Conservation (phyloP, 108 stramenopile species). For the Cyclotella choctawhatcheeana region DNA sequence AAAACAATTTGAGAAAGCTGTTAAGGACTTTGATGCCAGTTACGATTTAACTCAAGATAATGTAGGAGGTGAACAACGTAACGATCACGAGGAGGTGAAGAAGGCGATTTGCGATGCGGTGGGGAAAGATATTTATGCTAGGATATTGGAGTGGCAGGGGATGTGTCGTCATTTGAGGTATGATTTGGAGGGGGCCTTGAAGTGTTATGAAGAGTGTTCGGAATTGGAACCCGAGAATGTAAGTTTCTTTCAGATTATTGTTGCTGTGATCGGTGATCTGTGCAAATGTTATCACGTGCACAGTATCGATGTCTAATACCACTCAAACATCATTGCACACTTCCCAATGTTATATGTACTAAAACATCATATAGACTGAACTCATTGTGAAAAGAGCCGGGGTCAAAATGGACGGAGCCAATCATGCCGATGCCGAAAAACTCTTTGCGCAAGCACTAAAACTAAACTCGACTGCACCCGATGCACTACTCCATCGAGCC, state of each 20-base stretch:
- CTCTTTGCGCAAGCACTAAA: constrained; percentile 79
- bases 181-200: constrained; percentile 77
- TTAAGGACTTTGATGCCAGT: constrained; percentile 72
- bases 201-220: constrained; percentile 76
- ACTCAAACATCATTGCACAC: neutral
- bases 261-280: no score
- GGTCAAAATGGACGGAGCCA: constrained; percentile 84
- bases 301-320: no score
- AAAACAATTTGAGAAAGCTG: constrained; percentile 62
- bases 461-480: constrained; percentile 75
- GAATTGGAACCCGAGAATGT: constrained; percentile 85
- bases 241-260: constrained; percentile 37
- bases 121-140: constrained; percentile 68
- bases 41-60: constrained; percentile 59
- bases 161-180: constrained; percentile 90
- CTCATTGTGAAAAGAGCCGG: constrained; percentile 89
- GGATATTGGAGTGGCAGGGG: constrained; percentile 88
- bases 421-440: constrained; percentile 69
- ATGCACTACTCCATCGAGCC: constrained; percentile 88
- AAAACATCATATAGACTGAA: constrained; percentile 49
- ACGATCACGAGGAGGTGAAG: constrained; percentile 36
- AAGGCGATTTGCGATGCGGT: constrained; percentile 45
- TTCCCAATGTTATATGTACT: neutral
- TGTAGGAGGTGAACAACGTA: constrained; percentile 16
- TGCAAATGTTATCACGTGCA: no score